Percentiles rank a stretch among this genome's conserved stretches.
These are phyloP conservation scores for Starmerella lactis-condensi DNA, from an alignment of 805 yeast species.

Conservation along the genomic window DNA sequence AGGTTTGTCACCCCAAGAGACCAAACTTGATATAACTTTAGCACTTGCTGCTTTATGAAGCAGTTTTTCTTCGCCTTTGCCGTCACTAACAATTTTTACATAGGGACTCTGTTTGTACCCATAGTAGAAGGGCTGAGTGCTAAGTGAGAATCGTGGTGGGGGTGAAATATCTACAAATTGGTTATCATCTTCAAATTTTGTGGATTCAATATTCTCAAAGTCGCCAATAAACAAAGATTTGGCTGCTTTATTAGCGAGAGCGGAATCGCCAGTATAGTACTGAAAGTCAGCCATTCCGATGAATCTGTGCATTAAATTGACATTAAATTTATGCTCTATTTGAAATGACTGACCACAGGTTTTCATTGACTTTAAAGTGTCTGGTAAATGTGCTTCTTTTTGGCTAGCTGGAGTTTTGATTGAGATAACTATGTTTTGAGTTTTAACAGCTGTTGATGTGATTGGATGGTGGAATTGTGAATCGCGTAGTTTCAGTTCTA, in stretches of 20 bases:
- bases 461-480: slow-evolving; percentile 34
- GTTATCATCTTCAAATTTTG: background rate
- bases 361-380: background rate
- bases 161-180: slow-evolving; percentile 38
- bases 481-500: slow-evolving; percentile 24
- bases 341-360: slow-evolving; percentile 22
- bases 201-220: slow-evolving; percentile 21
- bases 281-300: slow-evolving; percentile 84
- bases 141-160: slow-evolving; percentile 65
- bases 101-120: slow-evolving; percentile 58
- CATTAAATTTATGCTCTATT: slow-evolving; percentile 45
- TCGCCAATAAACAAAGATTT: slow-evolving; percentile 29
- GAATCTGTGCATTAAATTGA: slow-evolving; percentile 54
- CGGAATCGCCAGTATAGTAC: slow-evolving; percentile 39
- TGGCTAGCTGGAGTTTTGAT: slow-evolving; percentile 19
- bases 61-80: slow-evolving; percentile 24
- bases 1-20: slow-evolving; percentile 22
- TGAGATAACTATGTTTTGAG: slow-evolving; percentile 21
- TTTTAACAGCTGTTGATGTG: slow-evolving; percentile 19
- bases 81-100: slow-evolving; percentile 36
- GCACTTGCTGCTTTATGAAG: slow-evolving; percentile 20
- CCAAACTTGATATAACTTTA: slow-evolving; percentile 20
- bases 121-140: slow-evolving; percentile 59
- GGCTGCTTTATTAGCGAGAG: slow-evolving; percentile 28
- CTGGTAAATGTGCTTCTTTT: background rate